Percentiles rank a stretch among this genome's conserved stretches.
phyloP scores from a whole-genome alignment of 345 rosid species.

The Reutealis trisperma region DNA sequence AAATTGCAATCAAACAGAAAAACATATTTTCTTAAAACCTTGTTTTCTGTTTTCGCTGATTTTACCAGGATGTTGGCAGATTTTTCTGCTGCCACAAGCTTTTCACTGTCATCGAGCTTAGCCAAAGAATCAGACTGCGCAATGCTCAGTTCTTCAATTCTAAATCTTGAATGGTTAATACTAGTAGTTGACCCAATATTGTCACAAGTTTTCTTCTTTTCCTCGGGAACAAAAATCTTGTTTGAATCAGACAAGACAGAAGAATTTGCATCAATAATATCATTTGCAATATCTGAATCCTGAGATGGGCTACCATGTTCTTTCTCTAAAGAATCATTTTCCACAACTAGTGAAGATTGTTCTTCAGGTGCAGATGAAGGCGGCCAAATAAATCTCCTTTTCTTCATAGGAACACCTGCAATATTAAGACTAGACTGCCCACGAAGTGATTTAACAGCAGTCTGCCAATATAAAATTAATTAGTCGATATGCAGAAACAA shows the following conservation, averaged over 20 bases:
- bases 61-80: slow-evolving; percentile 19
- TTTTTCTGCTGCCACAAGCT: slow-evolving; percentile 28
- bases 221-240: slow-evolving; percentile 14
- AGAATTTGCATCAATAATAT: slow-evolving; percentile 27
- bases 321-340: slow-evolving; percentile 25
- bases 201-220: slow-evolving; percentile 18
- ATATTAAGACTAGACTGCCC: slow-evolving; percentile 51
- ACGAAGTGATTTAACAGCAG: slow-evolving; percentile 46
- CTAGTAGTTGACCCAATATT: slow-evolving; percentile 9
- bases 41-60: slow-evolving; percentile 19
- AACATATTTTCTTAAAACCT: neutral
- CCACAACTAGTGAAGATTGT: slow-evolving; percentile 19
- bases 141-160: slow-evolving; percentile 35
- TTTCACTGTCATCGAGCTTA: slow-evolving; percentile 22
- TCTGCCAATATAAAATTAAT: slow-evolving; percentile 45
- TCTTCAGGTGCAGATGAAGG: slow-evolving; percentile 47
- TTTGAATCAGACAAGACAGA: slow-evolving; percentile 32
- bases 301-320: slow-evolving; percentile 25
- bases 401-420: slow-evolving; percentile 80
- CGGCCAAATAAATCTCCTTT: slow-evolving; percentile 60
- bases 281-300: slow-evolving; percentile 34
- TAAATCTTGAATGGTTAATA: slow-evolving; percentile 24
- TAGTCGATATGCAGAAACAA: slow-evolving; percentile 26
- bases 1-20: neutral
- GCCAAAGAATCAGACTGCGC: slow-evolving; percentile 33